Conservation (phyloP, 73 alveolate genomes). For the Paramecium tetraurelia region DNA sequence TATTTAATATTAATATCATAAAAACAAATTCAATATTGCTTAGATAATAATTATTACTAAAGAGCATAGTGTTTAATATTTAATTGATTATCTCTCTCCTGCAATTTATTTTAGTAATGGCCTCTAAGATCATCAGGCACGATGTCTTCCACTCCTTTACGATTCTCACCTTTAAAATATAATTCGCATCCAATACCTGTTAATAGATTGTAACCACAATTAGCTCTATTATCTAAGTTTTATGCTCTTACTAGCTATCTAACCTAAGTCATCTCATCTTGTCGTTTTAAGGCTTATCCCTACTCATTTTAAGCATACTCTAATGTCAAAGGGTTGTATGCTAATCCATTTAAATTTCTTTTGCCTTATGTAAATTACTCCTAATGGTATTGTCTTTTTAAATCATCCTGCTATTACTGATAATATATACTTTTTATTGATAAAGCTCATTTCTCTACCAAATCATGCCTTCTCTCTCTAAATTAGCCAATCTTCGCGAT, state of each 20-base stretch:
- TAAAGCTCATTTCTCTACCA: slow-evolving; percentile 95
- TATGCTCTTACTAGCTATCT: slow-evolving; percentile 90
- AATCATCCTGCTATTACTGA: slow-evolving; percentile 71
- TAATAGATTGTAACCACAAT: slow-evolving; percentile 90
- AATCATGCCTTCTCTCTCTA: slow-evolving; percentile 88
- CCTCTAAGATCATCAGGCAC: background rate
- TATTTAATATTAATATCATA: no score
- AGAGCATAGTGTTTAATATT: slow-evolving; percentile 29
- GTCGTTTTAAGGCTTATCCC: slow-evolving; percentile 79
- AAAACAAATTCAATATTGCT: background rate
- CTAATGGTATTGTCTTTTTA: slow-evolving; percentile 76
- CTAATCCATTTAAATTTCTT: slow-evolving; percentile 86
- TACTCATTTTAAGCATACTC: slow-evolving; percentile 89
- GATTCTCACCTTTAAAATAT: background rate
- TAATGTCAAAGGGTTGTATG: slow-evolving; percentile 89
- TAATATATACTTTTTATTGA: slow-evolving; percentile 75
- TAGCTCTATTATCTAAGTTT: slow-evolving; percentile 90
- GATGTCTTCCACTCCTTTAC: slow-evolving; percentile 7
- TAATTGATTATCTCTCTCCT: background rate
- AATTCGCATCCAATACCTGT: slow-evolving; percentile 71
- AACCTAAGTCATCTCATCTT: slow-evolving; percentile 92
- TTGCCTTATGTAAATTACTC: slow-evolving; percentile 82
- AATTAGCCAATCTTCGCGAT: slow-evolving; percentile 65
- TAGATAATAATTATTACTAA: background rate
- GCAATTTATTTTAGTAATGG: background rate